A percentile compares a stretch with the other conserved stretches of the same genome.
Evolutionary conservation across 768 basidiomycete genomes (phyloP).

Genomic region (Flagelloscypha sp.): DNA sequence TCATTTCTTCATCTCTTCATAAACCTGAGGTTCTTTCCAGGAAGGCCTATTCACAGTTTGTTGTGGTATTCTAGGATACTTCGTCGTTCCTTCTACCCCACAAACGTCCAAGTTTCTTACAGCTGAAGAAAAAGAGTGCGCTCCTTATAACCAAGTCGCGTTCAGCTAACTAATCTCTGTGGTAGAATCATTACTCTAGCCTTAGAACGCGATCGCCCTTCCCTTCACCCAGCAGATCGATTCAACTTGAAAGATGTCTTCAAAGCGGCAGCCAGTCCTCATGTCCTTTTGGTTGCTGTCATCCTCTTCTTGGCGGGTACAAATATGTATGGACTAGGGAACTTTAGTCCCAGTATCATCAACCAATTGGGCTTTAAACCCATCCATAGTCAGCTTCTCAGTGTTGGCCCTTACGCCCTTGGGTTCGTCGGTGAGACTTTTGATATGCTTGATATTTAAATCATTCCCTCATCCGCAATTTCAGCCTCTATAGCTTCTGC

Average conservation of each 20-base stretch:
- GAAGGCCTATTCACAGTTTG: slow-evolving; percentile 43
- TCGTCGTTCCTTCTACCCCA: slow-evolving; percentile 26
- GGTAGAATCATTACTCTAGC: slow-evolving; percentile 20
- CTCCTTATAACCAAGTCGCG: not conserved
- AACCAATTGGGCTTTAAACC: slow-evolving; percentile 27
- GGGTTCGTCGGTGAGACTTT: slow-evolving; percentile 24
- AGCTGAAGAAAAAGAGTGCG: slow-evolving; percentile 25
- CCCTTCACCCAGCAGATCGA: slow-evolving; percentile 19
- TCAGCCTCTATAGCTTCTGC: slow-evolving; percentile 6
- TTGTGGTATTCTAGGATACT: slow-evolving; percentile 37
- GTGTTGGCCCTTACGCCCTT: slow-evolving; percentile 29
- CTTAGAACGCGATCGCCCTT: slow-evolving; percentile 25
- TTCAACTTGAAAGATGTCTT: slow-evolving; percentile 25
- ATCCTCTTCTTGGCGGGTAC: slow-evolving; percentile 29
- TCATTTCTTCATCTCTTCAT: not conserved
- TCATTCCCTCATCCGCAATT: slow-evolving; percentile 4
- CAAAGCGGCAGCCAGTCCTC: slow-evolving; percentile 22
- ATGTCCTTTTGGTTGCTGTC: slow-evolving; percentile 26
- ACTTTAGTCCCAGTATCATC: slow-evolving; percentile 30
- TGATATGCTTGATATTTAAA: not conserved
- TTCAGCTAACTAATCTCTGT: not conserved
- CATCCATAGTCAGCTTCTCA: slow-evolving; percentile 25
- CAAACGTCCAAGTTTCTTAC: slow-evolving; percentile 22
- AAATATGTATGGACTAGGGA: slow-evolving; percentile 25
- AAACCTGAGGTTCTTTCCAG: slow-evolving; percentile 9